Percentiles rank a stretch among this genome's conserved stretches.
These are phyloP conservation scores for Nematodospora valgi DNA, from an alignment of 805 yeast species.

Conservation along the genomic window DNA sequence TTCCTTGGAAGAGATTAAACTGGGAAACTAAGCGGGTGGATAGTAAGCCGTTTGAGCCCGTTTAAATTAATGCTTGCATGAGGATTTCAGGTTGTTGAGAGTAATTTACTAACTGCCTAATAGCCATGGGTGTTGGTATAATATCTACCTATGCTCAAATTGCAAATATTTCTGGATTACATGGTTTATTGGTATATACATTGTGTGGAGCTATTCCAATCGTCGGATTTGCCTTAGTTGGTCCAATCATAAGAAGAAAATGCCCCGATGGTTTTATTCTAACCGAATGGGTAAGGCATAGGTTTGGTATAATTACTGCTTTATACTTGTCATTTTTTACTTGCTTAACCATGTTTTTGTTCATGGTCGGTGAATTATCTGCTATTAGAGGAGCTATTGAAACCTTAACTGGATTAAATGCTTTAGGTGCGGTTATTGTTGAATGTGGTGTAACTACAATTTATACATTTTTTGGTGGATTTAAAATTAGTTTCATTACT, in stretches of 20 bases:
- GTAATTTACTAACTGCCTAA: slow-evolving; percentile 6
- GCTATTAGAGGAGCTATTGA: slow-evolving; percentile 76
- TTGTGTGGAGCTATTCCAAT: slow-evolving; percentile 81
- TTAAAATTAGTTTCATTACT: slow-evolving; percentile 81
- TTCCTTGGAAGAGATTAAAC: slow-evolving; percentile 7
- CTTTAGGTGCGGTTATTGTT: slow-evolving; percentile 76
- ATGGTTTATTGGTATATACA: slow-evolving; percentile 81
- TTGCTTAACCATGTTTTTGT: slow-evolving; percentile 77
- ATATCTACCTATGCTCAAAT: slow-evolving; percentile 82
- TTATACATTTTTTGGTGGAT: slow-evolving; percentile 87
- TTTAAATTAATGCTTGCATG: slow-evolving; percentile 45
- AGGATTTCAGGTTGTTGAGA: slow-evolving; percentile 31
- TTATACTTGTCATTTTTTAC: slow-evolving; percentile 79
- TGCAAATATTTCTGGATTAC: slow-evolving; percentile 81
- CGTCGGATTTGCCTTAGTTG: slow-evolving; percentile 74
- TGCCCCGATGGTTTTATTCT: slow-evolving; percentile 90
- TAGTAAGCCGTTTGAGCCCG: slow-evolving; percentile 43
- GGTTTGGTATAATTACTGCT: slow-evolving; percentile 73
- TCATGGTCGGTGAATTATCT: slow-evolving; percentile 83
- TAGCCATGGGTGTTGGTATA: slow-evolving; percentile 87
- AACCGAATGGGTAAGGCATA: slow-evolving; percentile 89
- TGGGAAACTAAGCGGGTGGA: slow-evolving; percentile 22
- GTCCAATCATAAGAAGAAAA: slow-evolving; percentile 71
- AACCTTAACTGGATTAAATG: slow-evolving; percentile 73
- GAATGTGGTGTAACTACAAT: slow-evolving; percentile 85